A percentile compares a stretch with the other conserved stretches of the same genome.
These are phyloP conservation scores for Trichoderma atrobrunneum DNA, from an alignment of 2,329 filamentous ascomycete species.

Conservation along the genomic window DNA sequence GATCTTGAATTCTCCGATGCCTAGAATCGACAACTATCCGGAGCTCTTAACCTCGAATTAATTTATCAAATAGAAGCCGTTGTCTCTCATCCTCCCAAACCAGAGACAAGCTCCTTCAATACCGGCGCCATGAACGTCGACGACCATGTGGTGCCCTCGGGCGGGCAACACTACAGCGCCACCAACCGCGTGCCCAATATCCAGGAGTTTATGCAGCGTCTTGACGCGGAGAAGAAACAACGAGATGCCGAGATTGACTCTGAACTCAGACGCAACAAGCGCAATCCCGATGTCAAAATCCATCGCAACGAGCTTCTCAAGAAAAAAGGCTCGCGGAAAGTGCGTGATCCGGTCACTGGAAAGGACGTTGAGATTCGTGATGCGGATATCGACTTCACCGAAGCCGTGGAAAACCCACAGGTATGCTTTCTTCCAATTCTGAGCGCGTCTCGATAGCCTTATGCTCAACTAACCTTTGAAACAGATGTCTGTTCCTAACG, in stretches of 20 bases:
- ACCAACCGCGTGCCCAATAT: constrained; percentile 84
- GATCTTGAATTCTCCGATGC: neutral
- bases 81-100: neutral
- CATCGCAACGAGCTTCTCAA: constrained; percentile 42
- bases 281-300: constrained; percentile 38
- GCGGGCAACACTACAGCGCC: constrained; percentile 72
- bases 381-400: constrained; percentile 65
- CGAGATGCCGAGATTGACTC: constrained; percentile 71
- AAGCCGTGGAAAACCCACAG: constrained; percentile 68
- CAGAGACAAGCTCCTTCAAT: neutral
- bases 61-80: neutral
- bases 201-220: constrained; percentile 72
- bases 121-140: constrained; percentile 37
- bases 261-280: constrained; percentile 40
- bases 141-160: constrained; percentile 43
- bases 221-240: constrained; percentile 75
- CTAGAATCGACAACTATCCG: neutral
- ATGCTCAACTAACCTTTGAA: neutral
- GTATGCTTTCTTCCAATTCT: constrained; percentile 38
- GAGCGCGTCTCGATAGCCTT: neutral
- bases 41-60: neutral
- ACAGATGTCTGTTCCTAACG: constrained; percentile 81
- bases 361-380: constrained; percentile 84
- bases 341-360: constrained; percentile 86
- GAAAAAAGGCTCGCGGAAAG: constrained; percentile 59